Conservation (phyloP, 352 stramenopile species). For the Pythium aristosporum region DNA sequence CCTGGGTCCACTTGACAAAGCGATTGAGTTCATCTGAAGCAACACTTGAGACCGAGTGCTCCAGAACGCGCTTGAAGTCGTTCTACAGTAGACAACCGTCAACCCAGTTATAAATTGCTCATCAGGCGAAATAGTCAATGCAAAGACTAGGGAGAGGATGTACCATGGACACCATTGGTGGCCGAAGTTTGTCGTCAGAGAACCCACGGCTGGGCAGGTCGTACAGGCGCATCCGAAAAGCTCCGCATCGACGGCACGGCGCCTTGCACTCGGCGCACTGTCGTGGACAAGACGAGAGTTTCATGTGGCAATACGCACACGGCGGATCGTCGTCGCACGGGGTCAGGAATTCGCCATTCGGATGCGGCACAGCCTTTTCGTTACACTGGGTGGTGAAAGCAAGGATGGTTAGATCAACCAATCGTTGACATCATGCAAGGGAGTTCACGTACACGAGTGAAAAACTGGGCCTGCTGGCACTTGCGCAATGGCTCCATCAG, state of each 20-base stretch:
- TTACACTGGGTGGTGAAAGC: conserved; percentile 54
- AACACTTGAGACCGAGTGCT: conserved; percentile 94
- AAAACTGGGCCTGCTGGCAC: conserved; percentile 96
- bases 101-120: not conserved
- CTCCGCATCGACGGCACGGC: conserved; percentile 68
- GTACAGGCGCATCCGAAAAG: conserved; percentile 83
- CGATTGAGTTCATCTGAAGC: conserved; percentile 95
- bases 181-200: conserved; percentile 81
- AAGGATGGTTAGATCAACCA: not conserved
- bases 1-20: conserved; percentile 98
- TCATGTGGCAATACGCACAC: conserved; percentile 89
- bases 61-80: conserved; percentile 96
- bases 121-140: too few relatives aligned
- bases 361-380: conserved; percentile 58
- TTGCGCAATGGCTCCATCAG: conserved; percentile 97
- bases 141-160: not conserved
- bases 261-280: conserved; percentile 72
- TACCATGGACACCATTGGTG: conserved; percentile 88
- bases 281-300: conserved; percentile 69
- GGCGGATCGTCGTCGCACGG: conserved; percentile 82
- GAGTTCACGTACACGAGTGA: conserved; percentile 50
- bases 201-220: conserved; percentile 81
- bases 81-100: conserved; percentile 37
- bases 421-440: not conserved
- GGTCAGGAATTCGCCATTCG: conserved; percentile 72